Percentiles rank a stretch among this genome's conserved stretches.
phyloP scores from a whole-genome alignment of 257 asterid species.

The Primulina tabacum region DNA sequence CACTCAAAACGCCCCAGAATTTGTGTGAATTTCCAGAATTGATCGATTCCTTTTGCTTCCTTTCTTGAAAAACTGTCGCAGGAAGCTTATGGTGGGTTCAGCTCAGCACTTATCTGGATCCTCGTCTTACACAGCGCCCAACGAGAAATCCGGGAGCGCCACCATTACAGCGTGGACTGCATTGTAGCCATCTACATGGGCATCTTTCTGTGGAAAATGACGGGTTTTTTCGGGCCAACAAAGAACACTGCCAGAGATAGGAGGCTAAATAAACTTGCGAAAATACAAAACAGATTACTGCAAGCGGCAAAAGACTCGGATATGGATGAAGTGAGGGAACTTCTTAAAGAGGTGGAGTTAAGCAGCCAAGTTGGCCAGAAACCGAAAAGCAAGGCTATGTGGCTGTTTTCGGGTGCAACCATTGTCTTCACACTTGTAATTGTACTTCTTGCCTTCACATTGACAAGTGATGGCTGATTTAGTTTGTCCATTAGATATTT shows the following conservation, averaged over 20 bases:
- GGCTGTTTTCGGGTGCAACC: conserved; percentile 77
- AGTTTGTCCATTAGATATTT: background rate
- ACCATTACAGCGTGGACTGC: conserved; percentile 91
- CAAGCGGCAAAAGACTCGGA: conserved; percentile 91
- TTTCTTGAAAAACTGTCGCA: conserved; percentile 28
- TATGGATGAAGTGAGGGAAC: conserved; percentile 61
- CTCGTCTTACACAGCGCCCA: conserved; percentile 90
- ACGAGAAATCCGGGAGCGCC: conserved; percentile 90
- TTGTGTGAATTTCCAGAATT: background rate
- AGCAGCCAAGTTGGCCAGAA: conserved; percentile 40
- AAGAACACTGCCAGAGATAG: conserved; percentile 39
- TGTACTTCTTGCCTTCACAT: conserved; percentile 59
- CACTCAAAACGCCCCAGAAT: background rate
- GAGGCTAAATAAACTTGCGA: conserved; percentile 60
- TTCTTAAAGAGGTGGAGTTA: conserved; percentile 60
- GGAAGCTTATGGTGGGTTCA: conserved; percentile 96
- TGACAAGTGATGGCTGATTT: conserved; percentile 76
- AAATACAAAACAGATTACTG: conserved; percentile 51
- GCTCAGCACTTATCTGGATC: conserved; percentile 74
- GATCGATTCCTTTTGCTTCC: background rate
- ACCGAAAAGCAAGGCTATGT: conserved; percentile 44
- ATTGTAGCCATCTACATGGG: conserved; percentile 92
- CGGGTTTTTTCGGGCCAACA: conserved; percentile 70
- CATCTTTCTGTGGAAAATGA: conserved; percentile 80
- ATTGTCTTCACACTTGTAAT: conserved; percentile 54